Percentiles rank a stretch among this genome's conserved stretches.
Evolutionary conservation across 768 basidiomycete species (phyloP).

Genomic region (Multifurca ochricompacta): DNA sequence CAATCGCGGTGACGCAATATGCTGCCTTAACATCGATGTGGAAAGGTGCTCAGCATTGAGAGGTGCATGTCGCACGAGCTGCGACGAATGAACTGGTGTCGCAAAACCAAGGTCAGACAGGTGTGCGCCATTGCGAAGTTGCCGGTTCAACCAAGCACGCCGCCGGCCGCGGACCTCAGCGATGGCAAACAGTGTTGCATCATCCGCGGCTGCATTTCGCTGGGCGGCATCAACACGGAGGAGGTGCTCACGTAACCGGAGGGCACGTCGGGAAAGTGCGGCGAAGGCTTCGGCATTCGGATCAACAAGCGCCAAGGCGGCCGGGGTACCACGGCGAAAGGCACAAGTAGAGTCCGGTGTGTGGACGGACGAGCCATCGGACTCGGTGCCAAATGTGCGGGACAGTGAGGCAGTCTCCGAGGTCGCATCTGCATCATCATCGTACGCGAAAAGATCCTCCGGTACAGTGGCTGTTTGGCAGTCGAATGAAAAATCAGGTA

Average conservation of each 20-base stretch:
- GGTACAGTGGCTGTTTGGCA: conserved; percentile 7
- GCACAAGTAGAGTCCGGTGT: conserved; percentile 29
- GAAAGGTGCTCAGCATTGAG: conserved; percentile 14
- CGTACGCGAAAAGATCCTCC: conserved; percentile 30
- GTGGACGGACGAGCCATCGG: conserved; percentile 43
- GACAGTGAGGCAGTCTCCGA: conserved; percentile 15
- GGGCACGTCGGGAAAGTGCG: conserved; percentile 24
- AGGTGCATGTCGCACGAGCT: conserved; percentile 32
- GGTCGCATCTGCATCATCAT: conserved; percentile 26
- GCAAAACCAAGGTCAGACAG: conserved; percentile 40
- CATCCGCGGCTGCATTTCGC: conserved; percentile 34
- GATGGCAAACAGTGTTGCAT: conserved; percentile 27
- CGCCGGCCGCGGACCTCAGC: conserved; percentile 54
- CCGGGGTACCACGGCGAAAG: conserved; percentile 26
- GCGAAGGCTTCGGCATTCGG: conserved; percentile 26
- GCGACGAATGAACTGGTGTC: conserved; percentile 43
- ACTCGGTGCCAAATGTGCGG: conserved; percentile 29
- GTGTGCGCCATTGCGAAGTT: conserved; percentile 32
- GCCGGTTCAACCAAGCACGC: conserved; percentile 58
- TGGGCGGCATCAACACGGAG: conserved; percentile 34
- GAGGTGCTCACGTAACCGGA: conserved; percentile 29
- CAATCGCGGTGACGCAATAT: conserved; percentile 15
- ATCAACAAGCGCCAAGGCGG: conserved; percentile 10
- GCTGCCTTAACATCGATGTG: not conserved
- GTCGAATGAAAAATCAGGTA: conserved; percentile 11